These are phyloP conservation scores for Crassisporium funariophilum DNA, from an alignment of 768 basidiomycete species.

Conservation along the genomic window DNA sequence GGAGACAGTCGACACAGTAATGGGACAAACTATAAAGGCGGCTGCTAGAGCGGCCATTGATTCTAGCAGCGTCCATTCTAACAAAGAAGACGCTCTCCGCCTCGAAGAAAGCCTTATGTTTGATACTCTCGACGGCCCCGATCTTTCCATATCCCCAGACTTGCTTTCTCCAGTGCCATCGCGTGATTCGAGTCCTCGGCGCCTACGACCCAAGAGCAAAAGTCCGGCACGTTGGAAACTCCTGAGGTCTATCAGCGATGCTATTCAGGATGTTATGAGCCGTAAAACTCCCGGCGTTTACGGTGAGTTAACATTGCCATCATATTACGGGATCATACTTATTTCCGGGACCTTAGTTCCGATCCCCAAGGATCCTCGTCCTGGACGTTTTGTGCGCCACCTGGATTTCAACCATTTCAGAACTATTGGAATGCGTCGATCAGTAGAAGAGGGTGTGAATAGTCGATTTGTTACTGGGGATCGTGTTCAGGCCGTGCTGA, in stretches of 20 bases:
- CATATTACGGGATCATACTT: too few species aligned
- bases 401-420: conserved; percentile 97
- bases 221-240: conserved; percentile 86
- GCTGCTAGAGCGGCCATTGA: conserved; percentile 66
- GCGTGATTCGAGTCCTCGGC: conserved; percentile 80
- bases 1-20: conserved; percentile 62
- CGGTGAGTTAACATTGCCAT: conserved; percentile 44
- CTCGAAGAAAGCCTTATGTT: conserved; percentile 61
- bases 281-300: conserved; percentile 69
- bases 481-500: conserved; percentile 75
- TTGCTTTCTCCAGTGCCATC: conserved; percentile 78
- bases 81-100: conserved; percentile 46
- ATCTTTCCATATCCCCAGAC: conserved; percentile 72
- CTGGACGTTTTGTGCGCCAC: conserved; percentile 81
- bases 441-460: conserved; percentile 84
- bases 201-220: conserved; percentile 74
- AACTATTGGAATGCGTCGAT: conserved; percentile 93
- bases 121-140: conserved; percentile 60
- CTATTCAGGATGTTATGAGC: conserved; percentile 71
- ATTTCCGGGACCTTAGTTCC: too few species aligned
- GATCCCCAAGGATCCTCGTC: conserved; percentile 65
- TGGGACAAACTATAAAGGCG: conserved; percentile 67
- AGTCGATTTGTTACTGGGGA: conserved; percentile 93
- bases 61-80: conserved; percentile 37
- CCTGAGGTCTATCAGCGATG: conserved; percentile 75